phyloP scores from a whole-genome alignment of 192 early-diverging fungal genomes.

The Umbelopsis isabellina region DNA sequence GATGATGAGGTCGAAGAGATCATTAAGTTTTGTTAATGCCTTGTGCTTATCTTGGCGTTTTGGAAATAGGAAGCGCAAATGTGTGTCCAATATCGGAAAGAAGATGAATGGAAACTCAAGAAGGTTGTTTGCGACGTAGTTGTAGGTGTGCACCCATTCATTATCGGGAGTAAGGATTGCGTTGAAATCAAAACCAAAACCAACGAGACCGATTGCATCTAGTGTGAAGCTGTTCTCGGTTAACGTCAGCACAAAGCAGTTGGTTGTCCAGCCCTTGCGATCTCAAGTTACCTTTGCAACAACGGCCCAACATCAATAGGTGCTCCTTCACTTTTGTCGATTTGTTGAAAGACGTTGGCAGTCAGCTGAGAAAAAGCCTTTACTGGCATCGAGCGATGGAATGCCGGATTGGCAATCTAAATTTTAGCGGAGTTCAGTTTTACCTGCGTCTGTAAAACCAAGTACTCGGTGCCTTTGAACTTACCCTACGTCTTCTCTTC shows the following conservation, averaged over 20 bases:
- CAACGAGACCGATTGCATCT: slow-evolving; percentile 56
- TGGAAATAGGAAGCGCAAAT: slow-evolving; percentile 32
- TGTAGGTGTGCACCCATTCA: slow-evolving; percentile 29
- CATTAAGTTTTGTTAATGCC: slow-evolving; percentile 30
- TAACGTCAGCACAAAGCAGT: not conserved
- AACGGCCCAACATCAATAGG: slow-evolving; percentile 30
- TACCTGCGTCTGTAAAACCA: too few relatives aligned
- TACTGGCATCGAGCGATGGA: slow-evolving; percentile 14
- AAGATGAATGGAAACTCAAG: slow-evolving; percentile 46
- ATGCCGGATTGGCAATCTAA: slow-evolving; percentile 17
- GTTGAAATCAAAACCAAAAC: slow-evolving; percentile 48
- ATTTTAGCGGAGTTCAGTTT: too few relatives aligned
- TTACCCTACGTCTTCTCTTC: slow-evolving; percentile 34
- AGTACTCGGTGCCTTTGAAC: not conserved
- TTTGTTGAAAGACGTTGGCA: slow-evolving; percentile 6
- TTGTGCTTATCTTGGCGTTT: slow-evolving; percentile 43
- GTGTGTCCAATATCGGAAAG: slow-evolving; percentile 53
- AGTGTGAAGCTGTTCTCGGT: slow-evolving; percentile 42
- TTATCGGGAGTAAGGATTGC: slow-evolving; percentile 20
- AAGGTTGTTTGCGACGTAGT: slow-evolving; percentile 21
- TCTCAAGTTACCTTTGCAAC: slow-evolving; percentile 52
- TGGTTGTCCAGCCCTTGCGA: slow-evolving; percentile 11
- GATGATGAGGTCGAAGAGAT: slow-evolving; percentile 44
- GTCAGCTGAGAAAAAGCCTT: slow-evolving; percentile 8
- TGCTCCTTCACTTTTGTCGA: not conserved